phyloP scores from a whole-genome alignment of 306 rosid species.

The Vigna mungo region DNA sequence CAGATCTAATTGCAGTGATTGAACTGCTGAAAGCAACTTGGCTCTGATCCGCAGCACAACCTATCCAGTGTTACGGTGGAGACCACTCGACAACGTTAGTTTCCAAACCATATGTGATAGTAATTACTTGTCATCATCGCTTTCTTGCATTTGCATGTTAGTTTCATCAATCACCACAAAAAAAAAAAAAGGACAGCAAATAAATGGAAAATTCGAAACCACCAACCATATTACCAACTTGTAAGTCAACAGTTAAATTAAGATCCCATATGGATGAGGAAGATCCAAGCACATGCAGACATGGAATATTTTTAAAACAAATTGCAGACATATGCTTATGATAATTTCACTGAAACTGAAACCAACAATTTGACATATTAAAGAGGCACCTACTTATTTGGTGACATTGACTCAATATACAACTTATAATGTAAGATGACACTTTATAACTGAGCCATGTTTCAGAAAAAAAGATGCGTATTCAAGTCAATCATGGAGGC shows the following conservation, averaged over 20 bases:
- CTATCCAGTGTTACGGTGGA: neutral
- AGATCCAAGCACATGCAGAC: neutral
- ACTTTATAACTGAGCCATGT: neutral
- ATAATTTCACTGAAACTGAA: neutral
- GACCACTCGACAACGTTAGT: neutral
- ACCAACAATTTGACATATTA: slow-evolving; percentile 3
- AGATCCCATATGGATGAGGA: neutral
- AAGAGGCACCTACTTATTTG: slow-evolving; percentile 4
- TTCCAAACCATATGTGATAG: neutral
- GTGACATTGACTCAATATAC: neutral
- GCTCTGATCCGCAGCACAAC: neutral
- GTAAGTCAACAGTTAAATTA: neutral
- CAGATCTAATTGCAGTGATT: slow-evolving; percentile 19
- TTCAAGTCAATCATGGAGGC: neutral
- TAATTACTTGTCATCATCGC: neutral
- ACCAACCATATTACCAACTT: neutral
- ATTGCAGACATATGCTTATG: neutral
- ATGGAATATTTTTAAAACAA: neutral
- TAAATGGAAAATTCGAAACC: neutral
- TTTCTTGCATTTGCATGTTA: slow-evolving; percentile 5
- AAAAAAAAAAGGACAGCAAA: neutral
- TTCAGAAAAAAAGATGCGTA: neutral
- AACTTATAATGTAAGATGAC: neutral
- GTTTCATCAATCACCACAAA: neutral
- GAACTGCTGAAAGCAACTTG: slow-evolving; percentile 10